Evolutionary conservation across 306 rosid genomes (phyloP), one percentile per base, ranked within the genome.

Genomic region (Myrica gale): DNA sequence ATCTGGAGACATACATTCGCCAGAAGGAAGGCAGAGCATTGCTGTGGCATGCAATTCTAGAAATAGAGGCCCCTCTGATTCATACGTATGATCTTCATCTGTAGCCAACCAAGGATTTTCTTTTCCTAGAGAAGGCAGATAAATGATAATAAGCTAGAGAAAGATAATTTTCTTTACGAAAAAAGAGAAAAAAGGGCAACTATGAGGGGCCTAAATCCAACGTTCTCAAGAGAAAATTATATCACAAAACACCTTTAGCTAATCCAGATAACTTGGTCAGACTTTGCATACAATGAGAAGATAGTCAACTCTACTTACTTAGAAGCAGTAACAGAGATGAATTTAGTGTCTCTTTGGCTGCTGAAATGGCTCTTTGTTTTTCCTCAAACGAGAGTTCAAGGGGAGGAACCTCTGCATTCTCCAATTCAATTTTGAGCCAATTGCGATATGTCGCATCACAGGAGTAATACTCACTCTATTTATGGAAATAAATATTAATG

Each of bases 361-460:
- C 85, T 77, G 84, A 74, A 76, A 90, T 73, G 45, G 93, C 80
- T 81, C 93, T 83, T 74, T 92, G 84, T 78, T 81, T 95, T 88
- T 95, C 99, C 79, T 92, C 99, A 54, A 41, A 56, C 77, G 99
- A 92, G 69, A 92, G 90, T 39, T 90, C 89, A 56, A 84, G 60
- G 42, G 75, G 80, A 68, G 90, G 76, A 79, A 85, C 89, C 79
- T 90, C 97, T 23, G 89, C 84, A 82, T 85, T 92, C 87, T 92
- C 97, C 65, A 89, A 61, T 82, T 92, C 96, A 84, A 88, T 77
- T 90, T 92, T 88, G 78, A 95, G 96, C 99, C 99, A 95, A 78
- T 87, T 92, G 85, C 97, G 99, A 81, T 95, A 95, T 84, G 91
- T 95, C 82, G 97, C 97, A 73, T 95, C 99, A 84, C 97, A 89